Percentiles rank a stretch among this genome's conserved stretches.
Evolutionary conservation across 2,329 filamentous ascomycete genomes (phyloP).

Genomic region (Curvularia verruculosa): DNA sequence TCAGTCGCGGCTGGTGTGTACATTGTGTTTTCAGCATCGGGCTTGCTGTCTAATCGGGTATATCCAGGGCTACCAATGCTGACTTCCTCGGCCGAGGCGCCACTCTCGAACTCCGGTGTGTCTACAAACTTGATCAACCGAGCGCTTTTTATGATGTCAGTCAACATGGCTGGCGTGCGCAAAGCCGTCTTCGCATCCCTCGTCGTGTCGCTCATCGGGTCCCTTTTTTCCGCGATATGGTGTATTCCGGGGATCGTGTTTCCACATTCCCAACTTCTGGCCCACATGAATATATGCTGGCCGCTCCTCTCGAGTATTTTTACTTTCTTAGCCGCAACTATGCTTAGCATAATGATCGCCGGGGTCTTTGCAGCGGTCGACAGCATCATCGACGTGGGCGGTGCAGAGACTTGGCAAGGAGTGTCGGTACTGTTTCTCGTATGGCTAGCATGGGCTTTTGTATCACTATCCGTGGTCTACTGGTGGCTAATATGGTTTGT

Average conservation of each 20-base stretch:
- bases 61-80: background rate
- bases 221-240: constrained; percentile 17
- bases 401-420: constrained; percentile 17
- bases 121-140: background rate
- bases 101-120: background rate
- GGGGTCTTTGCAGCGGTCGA: constrained; percentile 11
- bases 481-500: constrained; percentile 38
- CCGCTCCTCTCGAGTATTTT: constrained; percentile 15
- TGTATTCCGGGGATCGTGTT: constrained; percentile 29
- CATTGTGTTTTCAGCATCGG: background rate
- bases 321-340: constrained; percentile 22
- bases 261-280: constrained; percentile 26
- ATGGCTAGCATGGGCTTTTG: constrained; percentile 28
- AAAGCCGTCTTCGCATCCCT: constrained; percentile 27
- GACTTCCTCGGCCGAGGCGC: background rate
- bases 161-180: constrained; percentile 7
- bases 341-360: constrained; percentile 19
- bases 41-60: background rate
- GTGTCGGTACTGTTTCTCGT: constrained; percentile 21
- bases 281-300: constrained; percentile 28
- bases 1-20: background rate
- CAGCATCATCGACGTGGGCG: constrained; percentile 16
- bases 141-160: background rate
- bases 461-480: constrained; percentile 19
- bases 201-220: constrained; percentile 23